Percentiles rank a stretch among this genome's conserved stretches.
These are phyloP conservation scores for Vitis rupestris DNA, from an alignment of 164 flowering plant species.

Conservation along the genomic window DNA sequence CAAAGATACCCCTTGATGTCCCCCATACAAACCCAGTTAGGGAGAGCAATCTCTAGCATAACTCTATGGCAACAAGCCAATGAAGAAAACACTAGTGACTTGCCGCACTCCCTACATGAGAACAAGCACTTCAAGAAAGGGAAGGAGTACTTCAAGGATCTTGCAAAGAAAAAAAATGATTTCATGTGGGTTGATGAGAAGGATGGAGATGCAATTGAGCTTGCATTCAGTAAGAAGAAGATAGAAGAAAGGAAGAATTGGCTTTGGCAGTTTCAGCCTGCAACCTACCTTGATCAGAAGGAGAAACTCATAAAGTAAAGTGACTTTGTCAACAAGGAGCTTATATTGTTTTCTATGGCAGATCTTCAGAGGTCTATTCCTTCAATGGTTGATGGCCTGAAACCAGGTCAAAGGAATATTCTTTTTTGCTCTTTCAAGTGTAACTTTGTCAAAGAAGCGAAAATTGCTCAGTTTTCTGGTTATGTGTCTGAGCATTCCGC, in stretches of 20 bases:
- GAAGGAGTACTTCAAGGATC: too few species aligned
- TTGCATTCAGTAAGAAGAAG: constrained; percentile 96
- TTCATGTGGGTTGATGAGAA: constrained; percentile 60
- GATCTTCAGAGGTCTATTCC: constrained; percentile 96
- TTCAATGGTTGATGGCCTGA: constrained; percentile 93
- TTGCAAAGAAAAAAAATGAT: too few species aligned
- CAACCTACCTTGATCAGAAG: constrained; percentile 73
- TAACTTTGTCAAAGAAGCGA: constrained; percentile 67
- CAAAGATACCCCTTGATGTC: too few species aligned
- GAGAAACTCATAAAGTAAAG: constrained; percentile 67
- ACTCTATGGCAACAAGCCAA: too few species aligned
- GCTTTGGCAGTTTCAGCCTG: constrained; percentile 94
- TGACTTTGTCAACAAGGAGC: constrained; percentile 95
- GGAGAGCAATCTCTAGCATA: too few species aligned
- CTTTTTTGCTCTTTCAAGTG: constrained; percentile 87
- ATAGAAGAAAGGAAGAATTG: constrained; percentile 91
- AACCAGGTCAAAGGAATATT: constrained; percentile 96
- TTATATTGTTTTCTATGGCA: constrained; percentile 83
- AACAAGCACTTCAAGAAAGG: too few species aligned
- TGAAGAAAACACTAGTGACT: too few species aligned
- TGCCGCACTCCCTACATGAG: too few species aligned
- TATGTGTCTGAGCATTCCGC: constrained; percentile 92
- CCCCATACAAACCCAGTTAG: too few species aligned
- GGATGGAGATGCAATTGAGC: constrained; percentile 91
- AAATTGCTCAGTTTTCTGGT: constrained; percentile 88